phyloP scores from a whole-genome alignment of 2,329 filamentous ascomycete species.

The Penicillium sp. region DNA sequence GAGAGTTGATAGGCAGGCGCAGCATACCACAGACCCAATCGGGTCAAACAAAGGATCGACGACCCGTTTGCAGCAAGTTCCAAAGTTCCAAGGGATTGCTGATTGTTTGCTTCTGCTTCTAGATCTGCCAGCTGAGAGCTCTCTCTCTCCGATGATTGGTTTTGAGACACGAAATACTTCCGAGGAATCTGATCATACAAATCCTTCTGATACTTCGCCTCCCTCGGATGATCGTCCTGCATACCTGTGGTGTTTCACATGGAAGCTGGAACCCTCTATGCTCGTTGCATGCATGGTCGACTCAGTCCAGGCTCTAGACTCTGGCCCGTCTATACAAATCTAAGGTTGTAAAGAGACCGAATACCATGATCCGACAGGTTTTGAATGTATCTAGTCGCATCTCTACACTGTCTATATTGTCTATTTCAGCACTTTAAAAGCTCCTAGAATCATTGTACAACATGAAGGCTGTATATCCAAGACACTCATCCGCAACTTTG shows the following conservation, averaged over 20 bases:
- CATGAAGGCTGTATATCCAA: no score
- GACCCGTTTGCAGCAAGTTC: neutral
- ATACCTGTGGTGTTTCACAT: conserved; percentile 1
- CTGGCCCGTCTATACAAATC: neutral
- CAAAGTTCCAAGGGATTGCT: neutral
- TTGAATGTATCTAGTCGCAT: neutral
- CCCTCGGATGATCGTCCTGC: conserved; percentile 1
- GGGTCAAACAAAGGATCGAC: neutral
- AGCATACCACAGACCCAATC: neutral
- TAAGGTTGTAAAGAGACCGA: neutral
- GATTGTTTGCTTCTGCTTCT: neutral
- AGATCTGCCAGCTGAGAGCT: neutral
- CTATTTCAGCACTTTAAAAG: no score
- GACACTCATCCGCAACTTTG: neutral
- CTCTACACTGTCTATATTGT: no score
- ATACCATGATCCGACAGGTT: neutral
- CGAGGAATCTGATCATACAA: neutral
- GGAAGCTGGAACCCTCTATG: neutral
- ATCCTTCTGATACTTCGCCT: neutral
- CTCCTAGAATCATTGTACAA: no score
- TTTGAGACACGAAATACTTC: neutral
- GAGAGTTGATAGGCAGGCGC: neutral
- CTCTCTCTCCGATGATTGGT: neutral
- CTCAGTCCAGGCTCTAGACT: neutral
- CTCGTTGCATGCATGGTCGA: neutral